phyloP scores from a whole-genome alignment of 352 stramenopile species.

The Phytophthora colocasiae region DNA sequence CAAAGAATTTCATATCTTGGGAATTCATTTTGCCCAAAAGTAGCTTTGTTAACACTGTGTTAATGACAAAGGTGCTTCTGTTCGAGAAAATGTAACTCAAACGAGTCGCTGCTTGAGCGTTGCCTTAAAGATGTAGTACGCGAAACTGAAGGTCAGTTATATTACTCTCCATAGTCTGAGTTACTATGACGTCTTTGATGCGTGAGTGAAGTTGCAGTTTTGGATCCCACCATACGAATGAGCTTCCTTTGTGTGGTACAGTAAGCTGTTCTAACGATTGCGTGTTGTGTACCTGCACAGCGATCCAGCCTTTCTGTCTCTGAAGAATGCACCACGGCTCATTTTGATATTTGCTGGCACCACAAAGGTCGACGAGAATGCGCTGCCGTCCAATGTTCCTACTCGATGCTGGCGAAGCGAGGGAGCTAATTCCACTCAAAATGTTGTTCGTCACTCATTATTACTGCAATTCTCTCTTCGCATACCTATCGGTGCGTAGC shows the following conservation, averaged over 20 bases:
- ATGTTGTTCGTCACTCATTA: conserved; percentile 28
- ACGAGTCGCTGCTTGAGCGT: too few relatives aligned
- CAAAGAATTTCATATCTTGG: too few relatives aligned
- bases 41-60: too few relatives aligned
- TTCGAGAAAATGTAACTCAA: too few relatives aligned
- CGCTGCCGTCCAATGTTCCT: conserved; percentile 26
- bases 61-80: too few relatives aligned
- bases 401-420: conserved; percentile 34
- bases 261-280: background rate
- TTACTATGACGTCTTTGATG: conserved; percentile 12
- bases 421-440: conserved; percentile 33
- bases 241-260: background rate
- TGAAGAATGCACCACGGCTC: background rate
- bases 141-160: too few relatives aligned
- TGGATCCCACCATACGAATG: conserved; percentile 6
- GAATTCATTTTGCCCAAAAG: too few relatives aligned
- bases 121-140: too few relatives aligned
- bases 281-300: background rate
- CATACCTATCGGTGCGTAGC: conserved; percentile 31
- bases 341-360: conserved; percentile 3
- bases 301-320: too few relatives aligned
- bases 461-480: conserved; percentile 34
- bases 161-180: background rate
- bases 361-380: conserved; percentile 6
- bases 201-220: conserved; percentile 20